These are phyloP conservation scores for Puccinia brachypodii DNA, from an alignment of 1,284 basidiomycete species.

Conservation along the genomic window DNA sequence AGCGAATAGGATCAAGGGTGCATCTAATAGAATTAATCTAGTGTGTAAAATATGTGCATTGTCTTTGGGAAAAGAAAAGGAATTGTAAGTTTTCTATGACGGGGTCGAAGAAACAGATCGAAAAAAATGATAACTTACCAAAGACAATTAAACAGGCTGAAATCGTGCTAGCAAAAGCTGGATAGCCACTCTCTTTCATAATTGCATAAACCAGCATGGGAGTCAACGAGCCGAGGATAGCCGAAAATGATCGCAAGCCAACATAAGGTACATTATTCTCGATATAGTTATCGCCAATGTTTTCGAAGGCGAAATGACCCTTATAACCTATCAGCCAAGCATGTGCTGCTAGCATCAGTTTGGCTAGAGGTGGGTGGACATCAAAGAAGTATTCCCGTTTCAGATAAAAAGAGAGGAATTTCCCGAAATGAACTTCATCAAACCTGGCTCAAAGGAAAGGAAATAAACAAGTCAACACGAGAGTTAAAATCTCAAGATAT, in stretches of 20 bases:
- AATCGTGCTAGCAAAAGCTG: conserved; percentile 60
- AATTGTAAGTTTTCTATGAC: background rate
- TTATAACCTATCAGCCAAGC: conserved; percentile 97
- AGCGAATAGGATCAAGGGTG: conserved; percentile 93
- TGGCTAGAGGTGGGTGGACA: conserved; percentile 95
- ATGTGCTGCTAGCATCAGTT: conserved; percentile 83
- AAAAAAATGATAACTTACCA: conserved; percentile 3
- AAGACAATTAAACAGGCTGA: conserved; percentile 43
- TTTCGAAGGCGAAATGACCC: conserved; percentile 88
- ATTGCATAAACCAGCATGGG: conserved; percentile 88
- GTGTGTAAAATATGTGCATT: conserved; percentile 95
- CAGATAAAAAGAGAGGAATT: conserved; percentile 87
- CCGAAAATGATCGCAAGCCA: conserved; percentile 86
- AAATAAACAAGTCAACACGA: background rate
- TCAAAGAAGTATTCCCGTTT: conserved; percentile 95
- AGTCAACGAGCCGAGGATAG: conserved; percentile 83
- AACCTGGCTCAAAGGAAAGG: conserved; percentile 64
- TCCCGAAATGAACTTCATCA: conserved; percentile 95
- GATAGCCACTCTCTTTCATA: conserved; percentile 97
- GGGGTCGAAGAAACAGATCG: conserved; percentile 47
- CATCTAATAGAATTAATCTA: conserved; percentile 92
- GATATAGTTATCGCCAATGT: conserved; percentile 91
- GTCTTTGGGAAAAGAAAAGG: conserved; percentile 62
- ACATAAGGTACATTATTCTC: conserved; percentile 86
- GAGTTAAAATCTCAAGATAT: background rate